Conservation (phyloP, 1,284 basidiomycete genomes). For the Kalmanozyma brasiliensis region DNA sequence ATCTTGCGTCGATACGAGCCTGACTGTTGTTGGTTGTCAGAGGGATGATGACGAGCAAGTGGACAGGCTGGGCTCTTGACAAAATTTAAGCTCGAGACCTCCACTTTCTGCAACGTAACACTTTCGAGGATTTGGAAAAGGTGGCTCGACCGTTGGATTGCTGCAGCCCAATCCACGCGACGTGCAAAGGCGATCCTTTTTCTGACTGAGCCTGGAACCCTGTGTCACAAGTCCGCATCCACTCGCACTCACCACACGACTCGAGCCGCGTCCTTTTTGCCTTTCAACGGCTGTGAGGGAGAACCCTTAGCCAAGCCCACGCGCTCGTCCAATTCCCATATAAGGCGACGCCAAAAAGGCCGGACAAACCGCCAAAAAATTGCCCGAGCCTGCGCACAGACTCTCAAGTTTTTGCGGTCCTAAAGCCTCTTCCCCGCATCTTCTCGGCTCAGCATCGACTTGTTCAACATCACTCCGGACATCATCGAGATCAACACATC, state of each 20-base stretch:
- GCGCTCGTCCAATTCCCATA: too few relatives aligned
- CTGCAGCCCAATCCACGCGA: too few relatives aligned
- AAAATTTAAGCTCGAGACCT: constrained; percentile 19
- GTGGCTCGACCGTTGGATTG: constrained; percentile 36
- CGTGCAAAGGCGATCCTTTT: neutral
- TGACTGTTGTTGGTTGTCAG: neutral
- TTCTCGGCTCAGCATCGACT: neutral
- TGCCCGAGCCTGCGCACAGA: constrained; percentile 4
- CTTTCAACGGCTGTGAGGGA: too few relatives aligned
- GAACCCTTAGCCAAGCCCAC: too few relatives aligned
- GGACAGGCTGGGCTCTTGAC: constrained; percentile 1
- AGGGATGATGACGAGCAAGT: neutral
- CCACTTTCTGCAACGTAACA: constrained; percentile 9
- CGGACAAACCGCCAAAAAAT: too few relatives aligned
- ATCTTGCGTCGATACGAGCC: constrained; percentile 6
- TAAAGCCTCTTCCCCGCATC: constrained; percentile 11
- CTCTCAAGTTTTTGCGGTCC: neutral
- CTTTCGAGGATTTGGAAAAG: constrained; percentile 2
- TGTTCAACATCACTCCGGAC: too few relatives aligned
- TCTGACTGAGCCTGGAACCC: neutral
- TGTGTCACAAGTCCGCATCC: too few relatives aligned
- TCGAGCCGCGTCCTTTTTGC: constrained; percentile 2
- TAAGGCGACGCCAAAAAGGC: too few relatives aligned
- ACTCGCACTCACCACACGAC: constrained; percentile 14
- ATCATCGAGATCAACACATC: too few relatives aligned